Percentiles rank a stretch among this genome's conserved stretches.
Evolutionary conservation across 768 basidiomycete genomes (phyloP).

Genomic region (Lentinula aciculospora): DNA sequence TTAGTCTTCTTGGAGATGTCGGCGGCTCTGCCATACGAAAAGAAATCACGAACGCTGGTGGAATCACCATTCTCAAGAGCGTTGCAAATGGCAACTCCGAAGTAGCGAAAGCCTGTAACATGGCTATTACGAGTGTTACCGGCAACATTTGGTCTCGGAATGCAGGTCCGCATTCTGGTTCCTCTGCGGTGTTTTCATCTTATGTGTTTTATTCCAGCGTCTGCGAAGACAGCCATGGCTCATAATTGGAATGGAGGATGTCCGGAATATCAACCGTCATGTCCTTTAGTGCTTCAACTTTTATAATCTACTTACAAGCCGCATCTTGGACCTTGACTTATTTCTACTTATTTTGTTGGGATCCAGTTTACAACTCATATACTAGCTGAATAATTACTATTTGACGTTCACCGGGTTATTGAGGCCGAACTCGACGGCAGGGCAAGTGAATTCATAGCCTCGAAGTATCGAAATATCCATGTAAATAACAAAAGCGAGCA

Average conservation of each 20-base stretch:
- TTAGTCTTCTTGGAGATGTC: slow-evolving; percentile 20
- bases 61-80: slow-evolving; percentile 18
- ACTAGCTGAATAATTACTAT: no score
- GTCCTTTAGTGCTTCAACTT: slow-evolving; percentile 5
- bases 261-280: slow-evolving; percentile 10
- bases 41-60: slow-evolving; percentile 23
- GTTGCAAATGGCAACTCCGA: slow-evolving; percentile 13
- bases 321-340: not conserved
- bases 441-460: no score
- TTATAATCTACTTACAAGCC: not conserved
- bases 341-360: not conserved
- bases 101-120: slow-evolving; percentile 19
- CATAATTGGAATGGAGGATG: slow-evolving; percentile 14
- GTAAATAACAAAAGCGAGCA: no score
- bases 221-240: slow-evolving; percentile 11
- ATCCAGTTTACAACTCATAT: no score
- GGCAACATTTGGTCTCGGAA: slow-evolving; percentile 22
- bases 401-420: no score
- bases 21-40: slow-evolving; percentile 20
- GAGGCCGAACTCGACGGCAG: no score
- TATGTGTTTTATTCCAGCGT: slow-evolving; percentile 5
- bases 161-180: slow-evolving; percentile 10
- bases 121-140: slow-evolving; percentile 18
- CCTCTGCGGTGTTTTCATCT: not conserved
- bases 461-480: no score